phyloP scores from a whole-genome alignment of 2,329 filamentous ascomycete species.

The Trichoderma koningiopsis region DNA sequence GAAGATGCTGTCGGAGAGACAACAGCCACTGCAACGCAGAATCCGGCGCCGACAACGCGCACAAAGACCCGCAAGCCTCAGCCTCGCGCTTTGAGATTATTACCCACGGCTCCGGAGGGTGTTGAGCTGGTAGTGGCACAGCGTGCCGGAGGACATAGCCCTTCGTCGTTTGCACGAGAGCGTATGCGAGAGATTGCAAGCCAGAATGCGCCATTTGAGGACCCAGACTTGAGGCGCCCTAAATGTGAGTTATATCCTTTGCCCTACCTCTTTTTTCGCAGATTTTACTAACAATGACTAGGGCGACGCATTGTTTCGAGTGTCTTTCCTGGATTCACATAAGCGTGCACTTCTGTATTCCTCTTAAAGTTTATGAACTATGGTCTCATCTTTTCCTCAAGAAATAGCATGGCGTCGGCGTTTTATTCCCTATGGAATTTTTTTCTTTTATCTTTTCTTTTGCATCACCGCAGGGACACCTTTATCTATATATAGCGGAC shows the following conservation, averaged over 20 bases:
- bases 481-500: background rate
- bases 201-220: slow-evolving; percentile 47
- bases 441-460: background rate
- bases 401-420: slow-evolving; percentile 27
- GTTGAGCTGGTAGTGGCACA: slow-evolving; percentile 35
- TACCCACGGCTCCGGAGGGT: slow-evolving; percentile 44
- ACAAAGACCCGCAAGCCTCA: slow-evolving; percentile 34
- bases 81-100: slow-evolving; percentile 38
- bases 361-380: background rate
- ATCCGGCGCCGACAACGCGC: slow-evolving; percentile 29
- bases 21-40: slow-evolving; percentile 16
- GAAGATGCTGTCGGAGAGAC: slow-evolving; percentile 25
- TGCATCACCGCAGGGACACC: background rate
- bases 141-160: slow-evolving; percentile 42
- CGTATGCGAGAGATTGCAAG: slow-evolving; percentile 49
- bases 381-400: background rate
- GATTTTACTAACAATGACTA: background rate
- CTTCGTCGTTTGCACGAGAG: slow-evolving; percentile 48
- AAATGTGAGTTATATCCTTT: slow-evolving; percentile 40
- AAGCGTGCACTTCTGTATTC: background rate
- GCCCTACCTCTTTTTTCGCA: background rate
- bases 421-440: slow-evolving; percentile 6
- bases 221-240: slow-evolving; percentile 44
- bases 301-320: slow-evolving; percentile 24
- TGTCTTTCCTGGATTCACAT: slow-evolving; percentile 26